Evolutionary conservation across 345 rosid genomes (phyloP), one percentile per base, ranked within the genome.

Genomic region (Populus tremula): DNA sequence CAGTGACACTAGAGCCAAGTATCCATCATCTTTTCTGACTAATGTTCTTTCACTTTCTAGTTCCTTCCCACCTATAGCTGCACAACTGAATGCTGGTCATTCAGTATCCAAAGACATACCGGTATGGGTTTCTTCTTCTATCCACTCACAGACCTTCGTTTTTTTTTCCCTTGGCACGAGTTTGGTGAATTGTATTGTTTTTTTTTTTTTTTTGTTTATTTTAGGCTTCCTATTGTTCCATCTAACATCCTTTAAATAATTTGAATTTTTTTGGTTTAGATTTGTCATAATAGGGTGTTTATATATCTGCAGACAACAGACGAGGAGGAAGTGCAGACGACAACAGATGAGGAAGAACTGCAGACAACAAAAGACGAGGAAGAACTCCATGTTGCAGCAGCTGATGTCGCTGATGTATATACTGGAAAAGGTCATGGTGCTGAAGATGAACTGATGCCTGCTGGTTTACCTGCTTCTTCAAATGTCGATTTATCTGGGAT

Each of bases 1-100:
- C 76, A 86, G 96, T 79, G 89, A 87, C 72, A 82, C 85, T 76
- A 83, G 85, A 79, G 88, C 86, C 85, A 93, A 84, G 85, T 93
- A 90, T 84, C 93, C 97, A 67, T 82, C 90, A 66, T 91, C 93
- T 43, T 93, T 93, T 83, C 74, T 93, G 63, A 81, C 92, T 39
- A 87, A 87, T 87, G 91, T 90, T 82, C 87, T 91, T 80, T 91
- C 98, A 77, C 88, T 96, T 67, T 87, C 97, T 39, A 89, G 87
- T 81, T 77, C 92, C 76, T 92, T 92, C 88, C 94, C 94, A 1
- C 90, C 89, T 33, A 85, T 92, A 84, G 93, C 92, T 82, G 85
- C 90, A 62, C 76, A 79, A 59, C 78, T 91, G 41, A 78, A 80
- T 82, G 85, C 78, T 79, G 83, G 74, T 45, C 83, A 67, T 72